Conservation (phyloP, 1,284 basidiomycete genomes). For the Pseudozyma thailandica region DNA sequence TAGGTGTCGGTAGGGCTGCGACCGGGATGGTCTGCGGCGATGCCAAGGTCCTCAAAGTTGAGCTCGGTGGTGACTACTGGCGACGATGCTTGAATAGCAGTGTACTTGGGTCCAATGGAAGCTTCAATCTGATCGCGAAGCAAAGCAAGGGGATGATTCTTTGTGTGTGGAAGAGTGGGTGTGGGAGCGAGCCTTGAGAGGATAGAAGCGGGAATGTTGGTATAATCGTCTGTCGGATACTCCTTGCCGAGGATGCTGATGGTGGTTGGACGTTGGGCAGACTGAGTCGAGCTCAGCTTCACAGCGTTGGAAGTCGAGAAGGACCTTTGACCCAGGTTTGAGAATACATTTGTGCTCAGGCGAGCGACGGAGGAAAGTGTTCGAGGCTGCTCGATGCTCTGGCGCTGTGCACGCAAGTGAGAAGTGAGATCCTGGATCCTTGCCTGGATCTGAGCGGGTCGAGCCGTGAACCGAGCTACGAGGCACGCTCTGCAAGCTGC, state of each 20-base stretch:
- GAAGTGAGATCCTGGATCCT: conserved; percentile 28
- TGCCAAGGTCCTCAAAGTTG: conserved; percentile 97
- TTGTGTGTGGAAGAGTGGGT: conserved; percentile 76
- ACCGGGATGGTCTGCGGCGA: conserved; percentile 92
- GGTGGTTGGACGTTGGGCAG: conserved; percentile 12
- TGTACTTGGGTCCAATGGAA: conserved; percentile 74
- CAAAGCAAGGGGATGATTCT: conserved; percentile 85
- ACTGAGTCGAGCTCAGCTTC: background rate
- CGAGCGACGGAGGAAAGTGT: conserved; percentile 1
- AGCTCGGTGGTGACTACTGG: conserved; percentile 89
- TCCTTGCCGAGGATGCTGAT: conserved; percentile 40
- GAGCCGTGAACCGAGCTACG: conserved; percentile 21
- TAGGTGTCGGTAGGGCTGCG: conserved; percentile 90
- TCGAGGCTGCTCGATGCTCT: background rate
- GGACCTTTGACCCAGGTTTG: background rate
- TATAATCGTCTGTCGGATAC: conserved; percentile 80
- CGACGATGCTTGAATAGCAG: conserved; percentile 74
- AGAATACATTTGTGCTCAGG: background rate
- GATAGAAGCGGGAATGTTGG: conserved; percentile 88
- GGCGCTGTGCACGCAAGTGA: conserved; percentile 1
- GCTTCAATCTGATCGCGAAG: conserved; percentile 85
- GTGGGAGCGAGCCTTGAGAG: conserved; percentile 78
- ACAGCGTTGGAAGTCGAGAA: conserved; percentile 10
- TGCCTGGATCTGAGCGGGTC: conserved; percentile 34
- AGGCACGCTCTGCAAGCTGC: conserved; percentile 29